Evolutionary conservation across 176 grass and related monocot genomes (phyloP).

Genomic region (Elymus sibiricus): DNA sequence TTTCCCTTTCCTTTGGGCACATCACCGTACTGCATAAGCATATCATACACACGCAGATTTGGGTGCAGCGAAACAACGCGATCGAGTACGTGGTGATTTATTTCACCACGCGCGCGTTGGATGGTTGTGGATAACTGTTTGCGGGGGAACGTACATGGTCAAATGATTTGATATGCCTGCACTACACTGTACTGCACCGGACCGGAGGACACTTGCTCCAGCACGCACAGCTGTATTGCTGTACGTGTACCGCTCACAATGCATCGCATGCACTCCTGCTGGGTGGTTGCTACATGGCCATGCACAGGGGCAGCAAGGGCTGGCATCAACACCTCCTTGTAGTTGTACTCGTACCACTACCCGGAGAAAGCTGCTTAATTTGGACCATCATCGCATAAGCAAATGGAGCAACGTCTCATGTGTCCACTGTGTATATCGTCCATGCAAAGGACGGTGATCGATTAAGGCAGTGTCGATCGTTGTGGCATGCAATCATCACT

Average conservation of each 20-base stretch:
- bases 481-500: no score
- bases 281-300: slow-evolving; percentile 23
- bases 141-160: neutral
- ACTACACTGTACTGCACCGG: neutral
- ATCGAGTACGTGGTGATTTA: neutral
- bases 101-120: neutral
- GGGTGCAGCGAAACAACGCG: neutral
- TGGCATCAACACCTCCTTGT: neutral
- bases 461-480: no score
- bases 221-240: neutral
- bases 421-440: neutral
- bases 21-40: neutral
- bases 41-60: neutral
- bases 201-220: neutral
- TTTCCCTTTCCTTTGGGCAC: neutral
- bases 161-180: slow-evolving; percentile 11
- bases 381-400: slow-evolving; percentile 1
- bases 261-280: neutral
- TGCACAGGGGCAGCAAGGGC: slow-evolving; percentile 8
- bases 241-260: neutral
- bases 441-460: neutral
- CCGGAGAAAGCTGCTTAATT: neutral
- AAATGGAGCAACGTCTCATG: slow-evolving; percentile 3
- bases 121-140: neutral
- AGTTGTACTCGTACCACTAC: neutral